Evolutionary conservation across 2,329 filamentous ascomycete species (phyloP), one percentile per base, ranked within the genome.

Genomic region (Dactylellina haptotyla): DNA sequence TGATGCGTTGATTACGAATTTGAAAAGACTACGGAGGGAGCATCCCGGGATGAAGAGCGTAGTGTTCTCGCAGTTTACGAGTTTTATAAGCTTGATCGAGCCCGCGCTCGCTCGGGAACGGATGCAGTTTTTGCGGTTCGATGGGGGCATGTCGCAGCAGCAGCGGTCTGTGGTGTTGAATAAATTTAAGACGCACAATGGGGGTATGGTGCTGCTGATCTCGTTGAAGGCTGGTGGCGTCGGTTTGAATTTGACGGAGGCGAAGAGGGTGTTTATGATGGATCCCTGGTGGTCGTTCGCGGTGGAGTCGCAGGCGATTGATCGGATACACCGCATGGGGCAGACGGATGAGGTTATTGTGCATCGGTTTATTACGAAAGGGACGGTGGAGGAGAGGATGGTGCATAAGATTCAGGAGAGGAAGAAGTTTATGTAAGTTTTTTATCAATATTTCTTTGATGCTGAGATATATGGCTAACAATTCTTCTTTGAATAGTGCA

Each of bases 201-300:
- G 85, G 53, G 91, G 92, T 23, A 87, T 86, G 1, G 87, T 99
- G 0, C 83, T 99, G 2, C 84, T 99, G 1, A 86, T 99, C 57
- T 94, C 90, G 77, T 83, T 99, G 64, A 87, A 92, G 18, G 95
- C 96, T 0, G 95, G 96, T 3, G 96, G 95, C 23, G 95, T 99
- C 0, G 95, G 95, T 0, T 84, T 99, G 45, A 99, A 99, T 79
- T 82, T 99, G 74, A 98, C 94, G 0, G 89, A 89, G 76, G 95
- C 95, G 4, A 92, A 89, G 75, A 85, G 91, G 61, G 96, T 99
- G 3, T 99, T 90, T 83, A 96, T 99, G 91, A 98, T 99, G 95
- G 95, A 99, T 81, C 95, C 95, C 0, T 99, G 95, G 95, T 99
- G 95, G 95, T 96, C 91, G 79, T 99, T 94, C 81, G 93, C 95